phyloP scores from a whole-genome alignment of 2,329 filamentous ascomycete species.

The Simplicillium aogashimaense region DNA sequence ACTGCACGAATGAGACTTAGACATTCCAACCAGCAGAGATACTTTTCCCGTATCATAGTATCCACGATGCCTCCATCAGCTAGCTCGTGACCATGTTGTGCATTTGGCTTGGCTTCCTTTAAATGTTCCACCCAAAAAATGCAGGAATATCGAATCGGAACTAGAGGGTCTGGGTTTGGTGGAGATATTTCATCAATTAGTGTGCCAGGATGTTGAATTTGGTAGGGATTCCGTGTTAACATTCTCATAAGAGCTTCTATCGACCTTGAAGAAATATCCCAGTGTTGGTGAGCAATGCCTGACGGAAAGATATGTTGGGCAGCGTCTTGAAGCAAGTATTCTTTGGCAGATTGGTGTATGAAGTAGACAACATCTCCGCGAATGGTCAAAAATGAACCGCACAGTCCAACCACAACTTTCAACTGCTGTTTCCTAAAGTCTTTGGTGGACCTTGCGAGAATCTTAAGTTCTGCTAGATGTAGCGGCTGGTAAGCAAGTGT shows the following conservation, averaged over 20 bases:
- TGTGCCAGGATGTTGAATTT: slow-evolving; percentile 12
- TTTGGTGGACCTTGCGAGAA: not conserved
- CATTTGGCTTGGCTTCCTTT: slow-evolving; percentile 5
- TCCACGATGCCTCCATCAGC: slow-evolving; percentile 10
- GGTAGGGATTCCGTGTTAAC: slow-evolving; percentile 25
- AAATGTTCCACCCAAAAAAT: slow-evolving; percentile 23
- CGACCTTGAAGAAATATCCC: slow-evolving; percentile 22
- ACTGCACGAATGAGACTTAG: slow-evolving; percentile 6
- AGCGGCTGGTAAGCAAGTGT: not conserved
- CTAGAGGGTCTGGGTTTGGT: slow-evolving; percentile 9
- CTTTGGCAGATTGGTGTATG: slow-evolving; percentile 33
- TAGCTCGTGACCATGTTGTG: not conserved
- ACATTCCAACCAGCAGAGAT: not conserved
- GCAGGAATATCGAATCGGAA: slow-evolving; percentile 15
- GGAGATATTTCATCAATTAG: slow-evolving; percentile 11
- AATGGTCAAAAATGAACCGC: slow-evolving; percentile 25
- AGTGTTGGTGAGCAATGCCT: slow-evolving; percentile 16
- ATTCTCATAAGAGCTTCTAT: slow-evolving; percentile 18
- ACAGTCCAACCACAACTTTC: slow-evolving; percentile 14
- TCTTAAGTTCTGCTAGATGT: not conserved
- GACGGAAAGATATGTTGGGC: slow-evolving; percentile 16
- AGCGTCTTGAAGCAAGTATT: slow-evolving; percentile 19
- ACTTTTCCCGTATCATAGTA: not conserved
- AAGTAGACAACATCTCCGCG: slow-evolving; percentile 20
- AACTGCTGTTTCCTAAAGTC: not conserved